Base-by-base conservation (phyloP, 306 rosid species). In the Chamaecrista fasciculata region DNA sequence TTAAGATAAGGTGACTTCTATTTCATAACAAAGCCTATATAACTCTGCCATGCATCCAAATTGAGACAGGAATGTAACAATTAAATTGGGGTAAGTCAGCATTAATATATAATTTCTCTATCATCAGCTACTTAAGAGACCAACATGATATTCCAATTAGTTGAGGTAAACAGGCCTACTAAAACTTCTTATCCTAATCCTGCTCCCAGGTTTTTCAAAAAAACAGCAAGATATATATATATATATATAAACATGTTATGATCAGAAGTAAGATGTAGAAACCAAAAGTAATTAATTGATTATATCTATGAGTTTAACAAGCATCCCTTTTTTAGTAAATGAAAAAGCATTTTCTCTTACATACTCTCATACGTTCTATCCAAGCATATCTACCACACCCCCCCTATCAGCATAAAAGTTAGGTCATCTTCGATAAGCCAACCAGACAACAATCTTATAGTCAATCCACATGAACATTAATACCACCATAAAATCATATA, bases 401-500 rank as follows among this genome's bases (percentile, higher is more conserved):
- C 72, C 2, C 55, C 51, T 33, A n/a, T 49, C 62, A 50, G 46
- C 72, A 33, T 62, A 70, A 70, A 49, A 50, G 42, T 16, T 20
- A n/a, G 66, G 31, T 57, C 50, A 73, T 29, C 55, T 51, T 51
- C 31, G 67, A 58, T 62, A 29, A 78, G 49, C 15, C 24, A 67
- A 23, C 21, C 42, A 40, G 15, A 49, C n/a, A 53, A 33, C 10
- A 33, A 66, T 29, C 63, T 29, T 3, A n/a, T 57, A 29, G n/a
- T 16, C 42, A 28, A 28, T n/a, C 24, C 4, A 0, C 23, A 29
- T 16, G 43, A 29, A 4, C 16, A 37, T 61, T 28, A 20, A 61
- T 61, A 61, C 15, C 29, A 2, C 66, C 48, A 20, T 5, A 48
- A 70, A 74, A 60, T n/a, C 57, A 71, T 6, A 51, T 11, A 40